Percentiles rank a stretch among this genome's conserved stretches.
Conservation (phyloP, 345 rosid species). For the Turritis glabra region DNA sequence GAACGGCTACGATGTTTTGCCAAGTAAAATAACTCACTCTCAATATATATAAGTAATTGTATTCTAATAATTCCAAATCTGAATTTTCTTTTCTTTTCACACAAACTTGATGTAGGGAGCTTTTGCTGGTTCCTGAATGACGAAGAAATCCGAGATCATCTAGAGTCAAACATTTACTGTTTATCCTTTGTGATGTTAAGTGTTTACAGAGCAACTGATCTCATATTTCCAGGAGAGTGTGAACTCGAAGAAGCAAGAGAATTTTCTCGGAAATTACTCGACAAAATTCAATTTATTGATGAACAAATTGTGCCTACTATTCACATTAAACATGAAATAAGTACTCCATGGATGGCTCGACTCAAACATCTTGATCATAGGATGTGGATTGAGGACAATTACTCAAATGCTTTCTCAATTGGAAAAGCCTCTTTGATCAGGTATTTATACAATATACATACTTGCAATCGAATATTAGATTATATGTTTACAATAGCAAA, state of each 20-base stretch:
- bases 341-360: slow-evolving; percentile 58
- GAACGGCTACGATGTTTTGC: slow-evolving; percentile 51
- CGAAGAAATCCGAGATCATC: slow-evolving; percentile 31
- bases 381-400: slow-evolving; percentile 56
- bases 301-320: not conserved
- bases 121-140: slow-evolving; percentile 60
- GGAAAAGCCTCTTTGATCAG: slow-evolving; percentile 54
- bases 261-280: slow-evolving; percentile 46
- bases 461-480: not conserved
- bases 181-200: slow-evolving; percentile 44
- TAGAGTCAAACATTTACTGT: slow-evolving; percentile 34
- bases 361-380: slow-evolving; percentile 62
- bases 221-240: slow-evolving; percentile 54
- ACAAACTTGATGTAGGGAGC: slow-evolving; percentile 35
- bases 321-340: slow-evolving; percentile 51
- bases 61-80: not conserved
- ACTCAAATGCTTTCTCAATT: slow-evolving; percentile 44
- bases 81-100: not conserved
- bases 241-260: slow-evolving; percentile 52
- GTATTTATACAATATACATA: slow-evolving; percentile 26
- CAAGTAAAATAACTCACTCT: slow-evolving; percentile 38
- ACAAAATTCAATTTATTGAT: slow-evolving; percentile 25
- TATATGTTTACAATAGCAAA: not conserved
- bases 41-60: not conserved
- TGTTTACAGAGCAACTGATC: slow-evolving; percentile 57